Evolutionary conservation across 106 monocot species (phyloP).

Genomic region (Agapanthus africanus): DNA sequence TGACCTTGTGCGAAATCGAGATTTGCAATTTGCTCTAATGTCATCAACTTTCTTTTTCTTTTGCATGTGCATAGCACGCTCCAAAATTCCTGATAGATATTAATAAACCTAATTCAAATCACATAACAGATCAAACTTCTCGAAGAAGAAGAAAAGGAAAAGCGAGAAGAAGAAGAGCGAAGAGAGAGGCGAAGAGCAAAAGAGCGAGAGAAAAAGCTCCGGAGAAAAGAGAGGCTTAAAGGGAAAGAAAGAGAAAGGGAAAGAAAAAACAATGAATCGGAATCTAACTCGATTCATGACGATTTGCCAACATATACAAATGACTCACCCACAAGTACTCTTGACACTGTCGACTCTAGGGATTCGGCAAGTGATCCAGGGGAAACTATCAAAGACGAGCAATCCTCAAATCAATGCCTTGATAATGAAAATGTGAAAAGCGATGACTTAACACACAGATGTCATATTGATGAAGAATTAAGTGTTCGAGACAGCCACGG

Average conservation of each 20-base stretch:
- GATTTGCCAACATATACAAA: constrained; percentile 8
- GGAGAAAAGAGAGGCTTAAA: constrained; percentile 89
- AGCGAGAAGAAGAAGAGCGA: constrained; percentile 88
- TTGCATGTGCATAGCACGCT: not conserved
- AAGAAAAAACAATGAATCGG: constrained; percentile 38
- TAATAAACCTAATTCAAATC: not conserved
- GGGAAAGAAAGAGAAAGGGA: constrained; percentile 74
- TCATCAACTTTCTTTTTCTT: too few species aligned
- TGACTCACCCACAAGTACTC: constrained; percentile 23
- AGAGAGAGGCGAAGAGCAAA: constrained; percentile 77
- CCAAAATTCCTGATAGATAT: not conserved
- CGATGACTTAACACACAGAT: constrained; percentile 17
- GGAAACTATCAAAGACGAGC: constrained; percentile 28
- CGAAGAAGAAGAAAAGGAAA: constrained; percentile 97
- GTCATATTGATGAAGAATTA: constrained; percentile 25
- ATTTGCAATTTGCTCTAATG: too few species aligned
- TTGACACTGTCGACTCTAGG: constrained; percentile 24
- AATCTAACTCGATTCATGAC: constrained; percentile 19
- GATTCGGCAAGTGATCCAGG: constrained; percentile 37
- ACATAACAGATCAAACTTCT: constrained; percentile 73
- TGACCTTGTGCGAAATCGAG: too few species aligned
- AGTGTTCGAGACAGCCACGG: constrained; percentile 19
- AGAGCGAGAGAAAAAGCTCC: constrained; percentile 81
- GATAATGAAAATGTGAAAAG: constrained; percentile 8
- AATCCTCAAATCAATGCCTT: constrained; percentile 9